Evolutionary conservation across 345 rosid species (phyloP).

Genomic region (Xanthoceras sorbifolium): DNA sequence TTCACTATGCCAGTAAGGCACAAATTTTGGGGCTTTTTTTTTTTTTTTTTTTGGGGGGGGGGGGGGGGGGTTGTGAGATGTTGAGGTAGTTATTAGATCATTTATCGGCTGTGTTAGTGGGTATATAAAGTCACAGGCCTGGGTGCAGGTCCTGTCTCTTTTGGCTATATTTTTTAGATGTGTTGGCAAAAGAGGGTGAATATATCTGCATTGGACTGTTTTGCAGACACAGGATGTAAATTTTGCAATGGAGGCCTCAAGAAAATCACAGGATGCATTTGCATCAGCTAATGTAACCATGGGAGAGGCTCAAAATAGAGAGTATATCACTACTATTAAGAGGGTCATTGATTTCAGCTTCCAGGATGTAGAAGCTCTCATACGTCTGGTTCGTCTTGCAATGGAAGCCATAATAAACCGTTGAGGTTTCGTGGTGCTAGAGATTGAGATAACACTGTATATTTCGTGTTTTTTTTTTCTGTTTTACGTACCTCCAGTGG

Average conservation of each 20-base stretch:
- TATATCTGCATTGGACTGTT: slow-evolving; percentile 26
- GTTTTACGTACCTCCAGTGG: slow-evolving; percentile 13
- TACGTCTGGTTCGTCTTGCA: slow-evolving; percentile 60
- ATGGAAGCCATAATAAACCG: slow-evolving; percentile 54
- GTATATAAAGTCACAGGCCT: slow-evolving; percentile 2
- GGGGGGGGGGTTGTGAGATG: background rate
- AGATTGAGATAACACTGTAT: slow-evolving; percentile 43
- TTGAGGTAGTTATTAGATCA: too few species aligned
- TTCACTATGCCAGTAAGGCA: slow-evolving; percentile 1
- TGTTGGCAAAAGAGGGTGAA: slow-evolving; percentile 19
- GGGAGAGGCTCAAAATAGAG: slow-evolving; percentile 44
- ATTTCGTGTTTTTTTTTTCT: slow-evolving; percentile 24
- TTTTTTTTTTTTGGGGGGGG: background rate
- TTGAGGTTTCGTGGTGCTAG: slow-evolving; percentile 40
- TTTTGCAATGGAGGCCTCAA: slow-evolving; percentile 78
- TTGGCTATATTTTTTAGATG: slow-evolving; percentile 2
- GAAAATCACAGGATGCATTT: slow-evolving; percentile 59
- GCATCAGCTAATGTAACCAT: slow-evolving; percentile 38
- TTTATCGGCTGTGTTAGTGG: background rate
- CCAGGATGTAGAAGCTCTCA: slow-evolving; percentile 66
- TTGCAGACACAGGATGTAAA: slow-evolving; percentile 67
- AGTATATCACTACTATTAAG: slow-evolving; percentile 49
- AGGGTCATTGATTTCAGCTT: slow-evolving; percentile 69
- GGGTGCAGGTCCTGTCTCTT: slow-evolving; percentile 13
- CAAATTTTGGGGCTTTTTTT: too few species aligned